phyloP scores from a whole-genome alignment of 495 filamentous ascomycete genomes.

The Aspergillus bertholletiae region DNA sequence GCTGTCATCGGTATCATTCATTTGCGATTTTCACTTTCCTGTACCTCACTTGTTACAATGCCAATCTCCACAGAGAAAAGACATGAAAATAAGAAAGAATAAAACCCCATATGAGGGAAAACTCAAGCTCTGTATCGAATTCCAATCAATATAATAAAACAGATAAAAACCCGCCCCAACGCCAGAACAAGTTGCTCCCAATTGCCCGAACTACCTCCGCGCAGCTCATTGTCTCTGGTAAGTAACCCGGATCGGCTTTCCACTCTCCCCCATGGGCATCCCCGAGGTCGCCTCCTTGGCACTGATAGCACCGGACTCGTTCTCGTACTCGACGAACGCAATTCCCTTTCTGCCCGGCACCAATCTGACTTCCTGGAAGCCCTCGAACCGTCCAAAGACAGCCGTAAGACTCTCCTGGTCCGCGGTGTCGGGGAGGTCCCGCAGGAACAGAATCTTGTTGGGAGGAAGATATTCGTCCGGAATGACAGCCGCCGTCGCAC shows the following conservation, averaged over 20 bases:
- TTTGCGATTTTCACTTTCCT: constrained; percentile 9
- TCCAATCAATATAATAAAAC: constrained; percentile 16
- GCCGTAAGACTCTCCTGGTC: constrained; percentile 72
- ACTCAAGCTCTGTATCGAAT: constrained; percentile 6
- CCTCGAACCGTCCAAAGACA: constrained; percentile 87
- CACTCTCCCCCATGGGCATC: constrained; percentile 75
- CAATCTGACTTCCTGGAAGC: constrained; percentile 87
- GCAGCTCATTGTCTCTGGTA: constrained; percentile 76
- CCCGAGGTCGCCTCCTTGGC: constrained; percentile 94
- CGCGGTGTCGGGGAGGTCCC: constrained; percentile 85
- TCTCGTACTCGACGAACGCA: constrained; percentile 95
- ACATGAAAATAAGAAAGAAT: not conserved
- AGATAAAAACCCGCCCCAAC: constrained; percentile 29
- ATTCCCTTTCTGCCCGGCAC: constrained; percentile 86
- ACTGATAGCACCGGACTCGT: constrained; percentile 80
- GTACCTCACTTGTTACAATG: not conserved
- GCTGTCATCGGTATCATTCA: constrained; percentile 22
- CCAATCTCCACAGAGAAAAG: not conserved
- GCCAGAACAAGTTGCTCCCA: constrained; percentile 23
- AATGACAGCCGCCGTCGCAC: constrained; percentile 68
- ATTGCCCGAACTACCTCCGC: constrained; percentile 1
- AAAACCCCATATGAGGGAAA: not conserved
- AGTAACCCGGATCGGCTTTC: constrained; percentile 72
- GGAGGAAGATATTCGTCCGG: constrained; percentile 97
- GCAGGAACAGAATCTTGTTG: constrained; percentile 96